A percentile compares a stretch with the other conserved stretches of the same genome.
phyloP scores from a whole-genome alignment of 805 yeast genomes.

The Grigorovia jiainica region DNA sequence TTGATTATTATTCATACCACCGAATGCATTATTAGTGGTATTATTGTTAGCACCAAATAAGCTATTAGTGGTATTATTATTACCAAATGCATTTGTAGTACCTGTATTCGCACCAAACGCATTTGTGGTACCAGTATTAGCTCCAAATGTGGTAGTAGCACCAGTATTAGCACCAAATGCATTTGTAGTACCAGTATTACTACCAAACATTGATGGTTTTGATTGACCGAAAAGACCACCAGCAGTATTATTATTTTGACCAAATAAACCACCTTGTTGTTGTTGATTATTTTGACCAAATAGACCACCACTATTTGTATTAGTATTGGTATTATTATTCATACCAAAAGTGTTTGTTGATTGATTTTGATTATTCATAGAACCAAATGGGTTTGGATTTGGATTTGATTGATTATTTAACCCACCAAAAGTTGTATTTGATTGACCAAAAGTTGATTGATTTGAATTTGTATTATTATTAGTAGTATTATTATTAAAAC shows the following conservation, averaged over 20 bases:
- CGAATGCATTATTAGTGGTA: conserved; percentile 18
- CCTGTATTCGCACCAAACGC: conserved; percentile 25
- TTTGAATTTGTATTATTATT: conserved; percentile 8
- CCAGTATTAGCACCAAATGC: conserved; percentile 11
- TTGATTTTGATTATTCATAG: conserved; percentile 26
- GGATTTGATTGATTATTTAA: conserved; percentile 17
- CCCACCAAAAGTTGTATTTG: conserved; percentile 13
- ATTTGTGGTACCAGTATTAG: conserved; percentile 5
- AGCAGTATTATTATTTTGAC: conserved; percentile 6
- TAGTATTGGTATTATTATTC: conserved; percentile 10
- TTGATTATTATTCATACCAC: conserved; percentile 18
- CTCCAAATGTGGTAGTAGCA: conserved; percentile 11
- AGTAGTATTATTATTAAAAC: conserved; percentile 18
- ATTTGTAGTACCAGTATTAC: background rate
- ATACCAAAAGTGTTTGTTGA: conserved; percentile 17
- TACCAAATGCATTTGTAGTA: background rate
- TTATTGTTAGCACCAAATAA: conserved; percentile 14
- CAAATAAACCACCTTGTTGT: conserved; percentile 27
- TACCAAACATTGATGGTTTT: too few relatives aligned
- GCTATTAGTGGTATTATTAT: conserved; percentile 13
- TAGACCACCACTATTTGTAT: conserved; percentile 15
- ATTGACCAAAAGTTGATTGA: conserved; percentile 8
- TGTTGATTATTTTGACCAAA: conserved; percentile 23
- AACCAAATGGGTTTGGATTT: conserved; percentile 15
- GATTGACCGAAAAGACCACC: conserved; percentile 18